These are phyloP conservation scores for Chlamydomonas sphaeroides DNA, from an alignment of 139 green algal species.

Conservation along the genomic window DNA sequence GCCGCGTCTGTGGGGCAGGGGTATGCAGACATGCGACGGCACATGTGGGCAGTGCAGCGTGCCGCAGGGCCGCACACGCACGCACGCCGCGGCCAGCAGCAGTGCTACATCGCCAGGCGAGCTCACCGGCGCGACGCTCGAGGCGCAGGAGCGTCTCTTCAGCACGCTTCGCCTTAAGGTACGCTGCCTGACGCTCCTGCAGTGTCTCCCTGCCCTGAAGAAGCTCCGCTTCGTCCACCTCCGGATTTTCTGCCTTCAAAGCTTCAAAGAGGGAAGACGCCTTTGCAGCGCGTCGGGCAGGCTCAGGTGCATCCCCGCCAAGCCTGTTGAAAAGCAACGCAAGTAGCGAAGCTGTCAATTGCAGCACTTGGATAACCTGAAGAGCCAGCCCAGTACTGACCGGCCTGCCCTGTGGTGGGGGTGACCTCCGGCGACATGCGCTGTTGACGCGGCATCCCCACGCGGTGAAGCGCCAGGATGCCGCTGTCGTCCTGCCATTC, in stretches of 20 bases:
- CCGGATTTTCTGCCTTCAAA: conserved; percentile 3
- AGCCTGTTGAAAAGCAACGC: no score
- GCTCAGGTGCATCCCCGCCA: no score
- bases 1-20: no score
- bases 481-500: no score
- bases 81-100: not conserved
- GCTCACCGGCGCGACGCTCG: conserved; percentile 4
- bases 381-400: no score
- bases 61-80: not conserved
- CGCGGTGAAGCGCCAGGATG: no score
- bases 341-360: no score
- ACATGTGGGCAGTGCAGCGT: no score
- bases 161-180: conserved; percentile 1
- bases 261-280: conserved; percentile 1
- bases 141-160: conserved; percentile 17
- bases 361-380: no score
- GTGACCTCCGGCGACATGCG: no score
- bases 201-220: not conserved
- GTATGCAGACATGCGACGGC: not conserved
- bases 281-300: not conserved
- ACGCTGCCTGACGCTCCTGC: conserved; percentile 11
- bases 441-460: no score
- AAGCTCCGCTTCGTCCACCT: conserved; percentile 3
- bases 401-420: no score
- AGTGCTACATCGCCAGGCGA: not conserved